Base-by-base conservation (phyloP, 169 alveolate genomes). In the Plasmodium knowlesi region DNA sequence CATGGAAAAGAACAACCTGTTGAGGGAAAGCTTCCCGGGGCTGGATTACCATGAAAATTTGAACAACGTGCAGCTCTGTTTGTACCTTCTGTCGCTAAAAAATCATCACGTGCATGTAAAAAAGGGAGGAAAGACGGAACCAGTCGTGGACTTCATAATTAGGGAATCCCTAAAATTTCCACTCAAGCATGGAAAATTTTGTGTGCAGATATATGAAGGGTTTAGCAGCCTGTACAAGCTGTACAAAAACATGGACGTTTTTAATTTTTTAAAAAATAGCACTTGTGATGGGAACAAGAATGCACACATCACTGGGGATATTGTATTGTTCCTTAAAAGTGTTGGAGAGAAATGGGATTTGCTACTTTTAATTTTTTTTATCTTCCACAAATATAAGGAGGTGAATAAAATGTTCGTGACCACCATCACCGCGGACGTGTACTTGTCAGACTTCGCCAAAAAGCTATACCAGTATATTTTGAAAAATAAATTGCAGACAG, bases 271-370 rank as follows among this genome's bases (percentile, higher is more conserved):
- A 79, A 76, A 88, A 88, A 80, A 78, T 73, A 28, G 50, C 34
- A 88, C 43, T 67, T 12, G 53, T 19, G 71, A 79, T 78, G 50
- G 82, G 32, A 80, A 76, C 30, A 46, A 19, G 16, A 78, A 78
- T 88, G 10, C 74, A 88, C 82, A 79, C 50, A 88, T 53, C 25
- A 88, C 8, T 61, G 89, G 94, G 25, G 90, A 88, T 12, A 43
- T 80, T 50, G 94, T 79, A 16, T 57, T 88, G 57, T 88, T 78
- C 71, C 82, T 88, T 57, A 88, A 88, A 88, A 88, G 72, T 30
- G 82, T 88, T 28, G 94, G 94, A n/a, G 94, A 88, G 9, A 88
- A 79, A 79, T 88, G 94, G 94, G 78, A 88, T 67, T 78, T 88
- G 19, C 32, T 88, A 19, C 43, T 88, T 57, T 80, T 88, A 53